Evolutionary conservation across 257 asterid genomes (phyloP).

Genomic region (Solanum tarapatanum): DNA sequence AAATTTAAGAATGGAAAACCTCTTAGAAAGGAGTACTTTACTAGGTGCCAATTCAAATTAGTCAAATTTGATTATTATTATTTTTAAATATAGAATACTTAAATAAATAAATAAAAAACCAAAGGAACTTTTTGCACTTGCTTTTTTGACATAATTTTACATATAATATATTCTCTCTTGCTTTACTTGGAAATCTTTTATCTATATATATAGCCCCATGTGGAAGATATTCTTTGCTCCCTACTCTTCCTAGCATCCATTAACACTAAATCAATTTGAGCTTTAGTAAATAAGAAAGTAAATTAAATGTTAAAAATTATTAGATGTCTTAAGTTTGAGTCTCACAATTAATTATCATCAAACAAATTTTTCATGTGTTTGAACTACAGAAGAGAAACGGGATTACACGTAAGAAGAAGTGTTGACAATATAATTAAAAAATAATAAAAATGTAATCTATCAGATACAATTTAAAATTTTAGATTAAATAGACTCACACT

Average conservation of each 20-base stretch:
- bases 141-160: not conserved
- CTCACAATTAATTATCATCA: too few relatives aligned
- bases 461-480: not conserved
- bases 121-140: not conserved
- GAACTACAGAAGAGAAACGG: accelerated
- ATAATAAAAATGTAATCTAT: not conserved
- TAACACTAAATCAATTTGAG: not conserved
- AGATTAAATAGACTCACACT: not conserved
- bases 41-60: not conserved
- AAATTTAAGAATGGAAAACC: not conserved
- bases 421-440: not conserved
- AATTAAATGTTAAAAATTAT: not conserved
- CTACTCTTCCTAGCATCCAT: not conserved
- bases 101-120: not conserved
- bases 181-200: not conserved
- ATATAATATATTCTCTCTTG: not conserved
- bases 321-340: not conserved
- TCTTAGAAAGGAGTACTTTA: not conserved
- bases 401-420: not conserved
- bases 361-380: too few relatives aligned
- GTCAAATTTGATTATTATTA: not conserved
- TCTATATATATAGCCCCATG: not conserved
- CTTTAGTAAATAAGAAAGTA: not conserved
- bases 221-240: not conserved
- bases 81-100: not conserved